phyloP scores from a whole-genome alignment of 495 filamentous ascomycete species.

The Cercophora samala region DNA sequence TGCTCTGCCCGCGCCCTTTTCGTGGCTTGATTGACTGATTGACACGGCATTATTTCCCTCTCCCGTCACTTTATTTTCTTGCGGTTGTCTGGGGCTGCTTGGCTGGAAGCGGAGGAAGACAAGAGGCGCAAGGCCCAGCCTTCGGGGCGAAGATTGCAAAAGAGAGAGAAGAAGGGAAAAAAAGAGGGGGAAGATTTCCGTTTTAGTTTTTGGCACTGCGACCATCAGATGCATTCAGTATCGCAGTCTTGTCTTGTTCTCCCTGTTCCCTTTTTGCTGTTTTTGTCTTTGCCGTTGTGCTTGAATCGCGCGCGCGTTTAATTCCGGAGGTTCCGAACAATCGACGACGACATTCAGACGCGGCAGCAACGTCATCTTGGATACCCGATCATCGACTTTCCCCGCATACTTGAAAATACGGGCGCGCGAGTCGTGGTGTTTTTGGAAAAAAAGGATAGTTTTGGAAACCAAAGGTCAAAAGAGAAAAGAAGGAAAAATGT shows the following conservation, averaged over 20 bases:
- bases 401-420: background rate
- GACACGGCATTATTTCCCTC: background rate
- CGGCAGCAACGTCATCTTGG: background rate
- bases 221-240: background rate
- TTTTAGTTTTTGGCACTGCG: conserved; percentile 16
- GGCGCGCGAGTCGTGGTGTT: too few relatives aligned
- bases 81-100: background rate
- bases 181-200: conserved; percentile 2
- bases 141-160: background rate
- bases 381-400: background rate
- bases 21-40: background rate
- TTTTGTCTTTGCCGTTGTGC: background rate
- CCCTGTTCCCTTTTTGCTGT: background rate
- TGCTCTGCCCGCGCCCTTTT: background rate
- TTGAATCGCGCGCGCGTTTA: background rate
- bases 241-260: background rate
- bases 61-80: background rate
- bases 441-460: background rate
- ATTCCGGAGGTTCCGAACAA: background rate
- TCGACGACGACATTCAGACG: background rate
- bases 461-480: background rate
- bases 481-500: background rate
- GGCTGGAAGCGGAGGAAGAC: background rate
- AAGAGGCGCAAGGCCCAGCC: background rate
- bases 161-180: background rate